phyloP scores from a whole-genome alignment of 2,329 filamentous ascomycete species.

The Xylariaceae sp. region DNA sequence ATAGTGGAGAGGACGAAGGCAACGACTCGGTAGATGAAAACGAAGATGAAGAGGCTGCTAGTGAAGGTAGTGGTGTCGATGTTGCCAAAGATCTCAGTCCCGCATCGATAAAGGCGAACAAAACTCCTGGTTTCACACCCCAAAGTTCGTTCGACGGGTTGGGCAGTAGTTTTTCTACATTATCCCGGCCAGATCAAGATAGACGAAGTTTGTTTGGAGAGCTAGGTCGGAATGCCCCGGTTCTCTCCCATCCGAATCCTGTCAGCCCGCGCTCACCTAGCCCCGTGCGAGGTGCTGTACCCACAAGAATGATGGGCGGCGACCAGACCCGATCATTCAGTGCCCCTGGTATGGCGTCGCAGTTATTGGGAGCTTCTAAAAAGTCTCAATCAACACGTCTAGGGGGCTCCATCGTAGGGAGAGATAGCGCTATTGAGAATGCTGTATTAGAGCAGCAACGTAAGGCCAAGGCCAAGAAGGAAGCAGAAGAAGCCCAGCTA shows the following conservation, averaged over 20 bases:
- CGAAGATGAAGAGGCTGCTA: slow-evolving; percentile 42
- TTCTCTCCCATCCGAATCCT: slow-evolving; percentile 51
- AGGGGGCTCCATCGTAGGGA: slow-evolving; percentile 38
- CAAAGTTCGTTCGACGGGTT: slow-evolving; percentile 55
- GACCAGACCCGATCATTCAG: slow-evolving; percentile 56
- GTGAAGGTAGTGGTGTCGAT: slow-evolving; percentile 60
- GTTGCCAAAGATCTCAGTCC: slow-evolving; percentile 61
- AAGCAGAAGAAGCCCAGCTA: slow-evolving; percentile 53
- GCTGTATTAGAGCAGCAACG: slow-evolving; percentile 48
- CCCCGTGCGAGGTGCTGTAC: slow-evolving; percentile 58
- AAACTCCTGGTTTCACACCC: slow-evolving; percentile 51
- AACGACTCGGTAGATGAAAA: slow-evolving; percentile 39
- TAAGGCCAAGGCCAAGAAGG: slow-evolving; percentile 50
- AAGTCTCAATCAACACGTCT: slow-evolving; percentile 34
- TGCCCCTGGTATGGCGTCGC: slow-evolving; percentile 55
- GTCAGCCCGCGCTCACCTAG: slow-evolving; percentile 70
- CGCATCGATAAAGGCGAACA: slow-evolving; percentile 39
- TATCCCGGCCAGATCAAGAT: slow-evolving; percentile 44
- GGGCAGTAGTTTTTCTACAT: slow-evolving; percentile 44
- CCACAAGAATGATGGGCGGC: slow-evolving; percentile 44
- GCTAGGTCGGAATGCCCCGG: slow-evolving; percentile 44
- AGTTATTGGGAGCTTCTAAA: slow-evolving; percentile 43
- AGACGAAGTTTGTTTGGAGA: slow-evolving; percentile 51
- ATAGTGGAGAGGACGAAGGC: slow-evolving; percentile 39
- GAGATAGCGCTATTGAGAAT: slow-evolving; percentile 40